Evolutionary conservation across 805 yeast genomes (phyloP).

Genomic region (Ogataea corticis): DNA sequence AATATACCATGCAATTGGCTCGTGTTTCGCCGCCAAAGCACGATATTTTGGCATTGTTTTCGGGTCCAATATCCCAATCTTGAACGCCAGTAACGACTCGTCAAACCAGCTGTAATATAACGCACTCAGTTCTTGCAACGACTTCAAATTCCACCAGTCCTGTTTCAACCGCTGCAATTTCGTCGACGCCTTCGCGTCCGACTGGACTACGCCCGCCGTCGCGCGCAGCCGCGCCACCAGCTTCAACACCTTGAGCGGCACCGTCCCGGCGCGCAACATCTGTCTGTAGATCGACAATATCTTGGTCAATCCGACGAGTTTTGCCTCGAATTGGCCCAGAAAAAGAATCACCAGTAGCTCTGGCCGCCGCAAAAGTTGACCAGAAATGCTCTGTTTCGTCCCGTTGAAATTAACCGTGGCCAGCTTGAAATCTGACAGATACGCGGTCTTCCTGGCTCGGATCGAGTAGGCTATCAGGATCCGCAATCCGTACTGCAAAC

Average conservation of each 20-base stretch:
- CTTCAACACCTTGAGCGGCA: constrained; percentile 56
- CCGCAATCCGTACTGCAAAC: constrained; percentile 58
- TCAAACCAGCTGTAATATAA: constrained; percentile 67
- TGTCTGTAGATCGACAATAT: constrained; percentile 63
- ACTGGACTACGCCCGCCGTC: constrained; percentile 12
- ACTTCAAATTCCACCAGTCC: constrained; percentile 43
- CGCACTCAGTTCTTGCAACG: constrained; percentile 52
- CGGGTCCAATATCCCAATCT: constrained; percentile 48
- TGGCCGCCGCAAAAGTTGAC: constrained; percentile 32
- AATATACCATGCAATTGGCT: constrained; percentile 66
- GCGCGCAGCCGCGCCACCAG: constrained; percentile 37
- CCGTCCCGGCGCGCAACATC: constrained; percentile 66
- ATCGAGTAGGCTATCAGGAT: constrained; percentile 48
- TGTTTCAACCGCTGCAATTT: constrained; percentile 25
- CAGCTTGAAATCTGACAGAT: constrained; percentile 15
- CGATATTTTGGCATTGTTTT: constrained; percentile 30
- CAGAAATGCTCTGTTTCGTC: constrained; percentile 24
- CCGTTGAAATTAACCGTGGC: constrained; percentile 26
- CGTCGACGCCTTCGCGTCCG: constrained; percentile 16
- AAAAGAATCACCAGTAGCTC: constrained; percentile 33
- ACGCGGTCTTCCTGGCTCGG: constrained; percentile 34
- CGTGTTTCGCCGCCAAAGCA: constrained; percentile 52
- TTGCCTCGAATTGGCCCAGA: constrained; percentile 41
- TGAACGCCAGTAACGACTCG: constrained; percentile 58
- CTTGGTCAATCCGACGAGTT: constrained; percentile 44